Percentiles rank a stretch among this genome's conserved stretches.
Evolutionary conservation across 1,139 yeast genomes (phyloP).

Genomic region (Suhomyces choctaworum): DNA sequence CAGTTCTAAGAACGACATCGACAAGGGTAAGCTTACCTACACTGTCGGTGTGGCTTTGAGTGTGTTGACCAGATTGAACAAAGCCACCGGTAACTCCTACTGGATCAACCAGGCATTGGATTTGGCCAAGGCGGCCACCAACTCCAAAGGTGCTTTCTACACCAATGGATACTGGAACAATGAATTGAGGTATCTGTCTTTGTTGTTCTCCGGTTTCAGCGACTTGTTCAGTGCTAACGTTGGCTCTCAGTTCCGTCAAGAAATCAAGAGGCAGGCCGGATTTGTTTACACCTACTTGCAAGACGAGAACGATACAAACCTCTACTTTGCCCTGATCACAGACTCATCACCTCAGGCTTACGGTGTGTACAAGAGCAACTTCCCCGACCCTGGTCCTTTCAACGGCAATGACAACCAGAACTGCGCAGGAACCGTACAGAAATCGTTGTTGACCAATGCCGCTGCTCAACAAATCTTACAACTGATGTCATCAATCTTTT

Average conservation of each 20-base stretch:
- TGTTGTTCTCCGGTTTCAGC: conserved; percentile 17
- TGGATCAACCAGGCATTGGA: conserved; percentile 16
- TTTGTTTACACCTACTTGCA: conserved; percentile 26
- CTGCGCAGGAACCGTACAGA: conserved; percentile 5
- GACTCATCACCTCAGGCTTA: conserved; percentile 13
- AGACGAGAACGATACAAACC: conserved; percentile 21
- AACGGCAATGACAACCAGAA: conserved; percentile 3
- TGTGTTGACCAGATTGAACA: conserved; percentile 27
- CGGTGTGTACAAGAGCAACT: conserved; percentile 9
- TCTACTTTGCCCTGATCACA: conserved; percentile 19
- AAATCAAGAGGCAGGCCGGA: conserved; percentile 23
- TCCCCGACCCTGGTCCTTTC: conserved; percentile 10
- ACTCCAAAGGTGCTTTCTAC: conserved; percentile 17
- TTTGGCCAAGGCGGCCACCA: conserved; percentile 15
- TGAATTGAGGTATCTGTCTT: conserved; percentile 14
- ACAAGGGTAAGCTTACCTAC: conserved; percentile 39
- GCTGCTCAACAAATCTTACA: conserved; percentile 20
- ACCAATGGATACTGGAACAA: conserved; percentile 18
- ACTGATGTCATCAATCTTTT: conserved; percentile 8
- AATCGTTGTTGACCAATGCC: conserved; percentile 18
- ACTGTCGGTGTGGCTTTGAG: conserved; percentile 38
- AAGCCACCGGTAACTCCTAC: conserved; percentile 14
- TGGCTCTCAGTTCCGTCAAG: conserved; percentile 12
- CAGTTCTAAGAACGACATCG: conserved; percentile 18
- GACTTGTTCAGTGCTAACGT: conserved; percentile 14